A percentile compares a stretch with the other conserved stretches of the same genome.
Evolutionary conservation across 2,329 filamentous ascomycete genomes (phyloP).

Genomic region (Corinectria fuckeliana): DNA sequence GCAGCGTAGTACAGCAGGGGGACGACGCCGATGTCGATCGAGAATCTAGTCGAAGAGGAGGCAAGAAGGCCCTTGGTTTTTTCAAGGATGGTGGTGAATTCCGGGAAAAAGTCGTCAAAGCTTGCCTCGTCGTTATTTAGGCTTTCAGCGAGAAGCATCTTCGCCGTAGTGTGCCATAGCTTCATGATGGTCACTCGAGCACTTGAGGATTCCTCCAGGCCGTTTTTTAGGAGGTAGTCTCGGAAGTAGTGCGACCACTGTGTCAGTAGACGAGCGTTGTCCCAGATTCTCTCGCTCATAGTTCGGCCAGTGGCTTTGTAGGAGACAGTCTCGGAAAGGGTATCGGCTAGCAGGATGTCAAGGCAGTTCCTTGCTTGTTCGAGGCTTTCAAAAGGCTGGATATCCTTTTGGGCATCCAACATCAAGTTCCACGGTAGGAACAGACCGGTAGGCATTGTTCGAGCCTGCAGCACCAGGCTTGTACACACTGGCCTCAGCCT

Average conservation of each 20-base stretch:
- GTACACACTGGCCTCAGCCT: conserved; percentile 18
- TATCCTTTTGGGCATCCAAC: background rate
- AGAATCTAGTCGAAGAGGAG: conserved; percentile 8
- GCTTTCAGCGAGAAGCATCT: conserved; percentile 13
- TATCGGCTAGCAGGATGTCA: conserved; percentile 15
- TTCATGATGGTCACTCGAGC: conserved; percentile 16
- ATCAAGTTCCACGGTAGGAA: conserved; percentile 4
- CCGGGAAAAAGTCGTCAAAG: conserved; percentile 9
- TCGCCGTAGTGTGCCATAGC: conserved; percentile 16
- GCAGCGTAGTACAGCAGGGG: conserved; percentile 25
- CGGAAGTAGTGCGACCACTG: conserved; percentile 18
- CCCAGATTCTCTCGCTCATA: background rate
- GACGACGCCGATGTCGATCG: conserved; percentile 18
- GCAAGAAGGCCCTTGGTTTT: conserved; percentile 3
- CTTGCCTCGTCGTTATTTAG: conserved; percentile 2
- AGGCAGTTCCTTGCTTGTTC: conserved; percentile 16
- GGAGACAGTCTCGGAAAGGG: conserved; percentile 15
- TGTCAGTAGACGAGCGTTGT: background rate
- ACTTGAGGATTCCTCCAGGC: background rate
- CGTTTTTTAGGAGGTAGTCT: background rate
- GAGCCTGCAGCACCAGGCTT: conserved; percentile 20
- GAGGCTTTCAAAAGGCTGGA: conserved; percentile 10
- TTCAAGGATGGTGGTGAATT: conserved; percentile 14
- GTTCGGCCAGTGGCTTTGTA: background rate
- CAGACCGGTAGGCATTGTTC: conserved; percentile 13